Evolutionary conservation across 768 basidiomycete genomes (phyloP).

Genomic region (Mycena metata): DNA sequence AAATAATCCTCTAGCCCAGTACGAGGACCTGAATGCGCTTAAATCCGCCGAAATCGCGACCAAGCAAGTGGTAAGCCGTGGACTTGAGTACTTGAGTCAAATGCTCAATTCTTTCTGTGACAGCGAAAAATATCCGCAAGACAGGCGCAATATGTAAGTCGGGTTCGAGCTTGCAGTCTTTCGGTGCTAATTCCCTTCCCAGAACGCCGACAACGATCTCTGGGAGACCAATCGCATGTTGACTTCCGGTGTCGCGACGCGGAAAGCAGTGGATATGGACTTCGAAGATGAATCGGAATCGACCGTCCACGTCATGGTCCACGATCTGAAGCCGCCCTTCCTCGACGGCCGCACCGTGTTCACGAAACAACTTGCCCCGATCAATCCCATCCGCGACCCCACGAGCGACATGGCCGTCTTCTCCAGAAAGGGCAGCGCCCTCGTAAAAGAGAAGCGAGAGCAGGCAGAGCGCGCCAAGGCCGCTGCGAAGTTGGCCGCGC

Average conservation of each 20-base stretch:
- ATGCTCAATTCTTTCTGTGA: slow-evolving; percentile 3
- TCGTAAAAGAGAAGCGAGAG: slow-evolving; percentile 96
- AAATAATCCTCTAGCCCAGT: slow-evolving; percentile 92
- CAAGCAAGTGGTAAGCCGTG: slow-evolving; percentile 74
- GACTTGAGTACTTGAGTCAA: slow-evolving; percentile 36
- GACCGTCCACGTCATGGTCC: slow-evolving; percentile 97
- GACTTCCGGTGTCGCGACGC: slow-evolving; percentile 93
- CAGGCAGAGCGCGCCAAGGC: slow-evolving; percentile 97
- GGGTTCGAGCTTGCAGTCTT: neutral
- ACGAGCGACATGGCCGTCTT: slow-evolving; percentile 97
- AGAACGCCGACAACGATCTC: slow-evolving; percentile 98
- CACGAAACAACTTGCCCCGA: slow-evolving; percentile 96
- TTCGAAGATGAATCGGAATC: slow-evolving; percentile 98
- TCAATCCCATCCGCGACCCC: slow-evolving; percentile 94
- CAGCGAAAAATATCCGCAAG: slow-evolving; percentile 92
- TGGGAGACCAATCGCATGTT: slow-evolving; percentile 99
- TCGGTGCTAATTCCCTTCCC: slow-evolving; percentile 35
- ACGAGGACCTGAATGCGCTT: slow-evolving; percentile 82
- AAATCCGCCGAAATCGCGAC: slow-evolving; percentile 83
- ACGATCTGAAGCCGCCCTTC: slow-evolving; percentile 97
- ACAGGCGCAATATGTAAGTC: slow-evolving; percentile 94
- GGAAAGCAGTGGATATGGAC: slow-evolving; percentile 89
- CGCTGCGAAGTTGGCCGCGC: slow-evolving; percentile 92
- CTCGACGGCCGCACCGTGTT: slow-evolving; percentile 96
- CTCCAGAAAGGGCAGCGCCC: slow-evolving; percentile 94